A percentile compares a stretch with the other conserved stretches of the same genome.
Conservation (phyloP, 2,329 filamentous ascomycete genomes). For the Macrophomina phaseolina region DNA sequence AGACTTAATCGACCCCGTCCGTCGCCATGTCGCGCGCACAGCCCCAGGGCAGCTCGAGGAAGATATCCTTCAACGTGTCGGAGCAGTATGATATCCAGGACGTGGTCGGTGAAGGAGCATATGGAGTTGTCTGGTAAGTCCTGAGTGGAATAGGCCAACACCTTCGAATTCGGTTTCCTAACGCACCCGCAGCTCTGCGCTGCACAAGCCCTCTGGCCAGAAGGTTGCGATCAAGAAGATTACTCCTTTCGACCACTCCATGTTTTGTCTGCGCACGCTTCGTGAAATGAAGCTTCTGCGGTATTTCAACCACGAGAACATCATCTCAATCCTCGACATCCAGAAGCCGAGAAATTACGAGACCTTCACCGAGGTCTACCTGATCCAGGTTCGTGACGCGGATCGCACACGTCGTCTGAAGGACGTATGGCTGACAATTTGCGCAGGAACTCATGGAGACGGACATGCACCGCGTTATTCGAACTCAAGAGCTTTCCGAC, state of each 20-base stretch:
- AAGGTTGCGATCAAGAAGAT: conserved; percentile 99
- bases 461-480: conserved; percentile 98
- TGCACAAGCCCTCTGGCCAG: conserved; percentile 97
- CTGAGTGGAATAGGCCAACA: not conserved
- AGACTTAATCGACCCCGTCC: conserved; percentile 5
- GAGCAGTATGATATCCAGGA: conserved; percentile 99
- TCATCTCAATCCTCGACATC: conserved; percentile 98
- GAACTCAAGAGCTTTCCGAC: conserved; percentile 96
- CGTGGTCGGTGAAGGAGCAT: conserved; percentile 97
- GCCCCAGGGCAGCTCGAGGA: conserved; percentile 65
- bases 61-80: conserved; percentile 99
- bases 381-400: conserved; percentile 76
- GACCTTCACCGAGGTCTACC: conserved; percentile 95
- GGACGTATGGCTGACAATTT: conserved; percentile 29
- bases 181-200: conserved; percentile 73
- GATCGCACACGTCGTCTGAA: not conserved
- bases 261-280: conserved; percentile 95
- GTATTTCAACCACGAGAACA: conserved; percentile 99
- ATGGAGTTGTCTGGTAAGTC: conserved; percentile 94
- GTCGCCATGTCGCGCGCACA: conserved; percentile 45
- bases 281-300: conserved; percentile 99
- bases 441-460: conserved; percentile 96
- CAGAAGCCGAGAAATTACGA: conserved; percentile 97
- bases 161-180: conserved; percentile 32
- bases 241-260: conserved; percentile 97